Conservation (phyloP, 805 yeast genomes). For the Metschnikowia shivogae region DNA sequence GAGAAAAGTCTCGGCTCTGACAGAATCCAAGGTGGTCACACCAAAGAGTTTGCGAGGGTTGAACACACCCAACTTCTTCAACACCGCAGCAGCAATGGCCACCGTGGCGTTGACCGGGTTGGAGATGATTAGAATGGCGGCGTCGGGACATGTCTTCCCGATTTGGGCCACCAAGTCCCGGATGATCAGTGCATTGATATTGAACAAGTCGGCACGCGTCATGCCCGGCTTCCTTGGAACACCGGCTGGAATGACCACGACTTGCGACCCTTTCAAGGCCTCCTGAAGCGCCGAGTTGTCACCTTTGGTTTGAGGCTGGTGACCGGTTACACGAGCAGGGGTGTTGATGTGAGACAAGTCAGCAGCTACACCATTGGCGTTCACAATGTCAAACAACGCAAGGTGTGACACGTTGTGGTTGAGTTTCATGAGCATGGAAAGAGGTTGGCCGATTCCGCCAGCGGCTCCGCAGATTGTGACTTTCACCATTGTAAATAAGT, state of each 20-base stretch:
- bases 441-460: slow-evolving; percentile 48
- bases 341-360: slow-evolving; percentile 42
- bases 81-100: slow-evolving; percentile 46
- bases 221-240: slow-evolving; percentile 48
- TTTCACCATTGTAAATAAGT: slow-evolving; percentile 29
- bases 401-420: slow-evolving; percentile 37
- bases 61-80: slow-evolving; percentile 44
- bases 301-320: slow-evolving; percentile 37
- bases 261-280: slow-evolving; percentile 36
- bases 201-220: slow-evolving; percentile 46
- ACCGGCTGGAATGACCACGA: slow-evolving; percentile 46
- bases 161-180: slow-evolving; percentile 41
- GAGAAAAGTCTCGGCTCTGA: slow-evolving; percentile 44
- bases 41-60: slow-evolving; percentile 44
- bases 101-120: slow-evolving; percentile 47
- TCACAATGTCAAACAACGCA: slow-evolving; percentile 41
- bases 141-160: slow-evolving; percentile 37
- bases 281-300: slow-evolving; percentile 34
- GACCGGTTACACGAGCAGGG: slow-evolving; percentile 37
- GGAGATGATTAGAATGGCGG: slow-evolving; percentile 43
- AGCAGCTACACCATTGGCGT: slow-evolving; percentile 45
- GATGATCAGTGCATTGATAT: slow-evolving; percentile 43
- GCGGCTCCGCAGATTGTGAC: slow-evolving; percentile 49
- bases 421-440: slow-evolving; percentile 39
- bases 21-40: slow-evolving; percentile 44